These are phyloP conservation scores for Lecanosticta acicola DNA, from an alignment of 2,329 filamentous ascomycete genomes.

Conservation along the genomic window DNA sequence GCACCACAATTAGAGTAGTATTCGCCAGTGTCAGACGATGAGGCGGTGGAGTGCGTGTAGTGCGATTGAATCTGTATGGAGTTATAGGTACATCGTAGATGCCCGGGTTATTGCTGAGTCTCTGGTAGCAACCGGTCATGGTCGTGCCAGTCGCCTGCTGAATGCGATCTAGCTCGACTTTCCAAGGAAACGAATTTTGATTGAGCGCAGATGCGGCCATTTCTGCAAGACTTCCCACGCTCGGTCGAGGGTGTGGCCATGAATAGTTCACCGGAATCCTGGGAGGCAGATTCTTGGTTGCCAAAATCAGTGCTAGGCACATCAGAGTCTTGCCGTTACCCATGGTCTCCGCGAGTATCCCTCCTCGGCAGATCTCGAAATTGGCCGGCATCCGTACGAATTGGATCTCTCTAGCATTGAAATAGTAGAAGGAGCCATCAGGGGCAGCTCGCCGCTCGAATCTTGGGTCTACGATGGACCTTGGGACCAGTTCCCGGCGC, in stretches of 20 bases:
- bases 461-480: slow-evolving; percentile 65
- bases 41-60: slow-evolving; percentile 35
- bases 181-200: slow-evolving; percentile 65
- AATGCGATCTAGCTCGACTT: slow-evolving; percentile 53
- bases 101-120: slow-evolving; percentile 39
- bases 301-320: slow-evolving; percentile 64
- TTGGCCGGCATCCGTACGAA: slow-evolving; percentile 61
- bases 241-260: slow-evolving; percentile 38
- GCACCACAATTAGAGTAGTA: slow-evolving; percentile 72
- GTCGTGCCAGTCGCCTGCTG: slow-evolving; percentile 48
- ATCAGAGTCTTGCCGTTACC: slow-evolving; percentile 82
- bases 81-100: slow-evolving; percentile 39
- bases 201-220: slow-evolving; percentile 71
- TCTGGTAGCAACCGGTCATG: slow-evolving; percentile 47
- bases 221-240: slow-evolving; percentile 60
- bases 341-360: slow-evolving; percentile 77
- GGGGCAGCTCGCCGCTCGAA: slow-evolving; percentile 58
- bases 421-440: slow-evolving; percentile 60
- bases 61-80: slow-evolving; percentile 39
- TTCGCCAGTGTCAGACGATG: slow-evolving; percentile 58
- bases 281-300: slow-evolving; percentile 65
- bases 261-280: slow-evolving; percentile 58
- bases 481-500: slow-evolving; percentile 65
- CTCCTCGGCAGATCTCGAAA: slow-evolving; percentile 70
- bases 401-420: slow-evolving; percentile 58